Conservation (phyloP, 768 basidiomycete genomes). For the Kwoniella botswanensis region DNA sequence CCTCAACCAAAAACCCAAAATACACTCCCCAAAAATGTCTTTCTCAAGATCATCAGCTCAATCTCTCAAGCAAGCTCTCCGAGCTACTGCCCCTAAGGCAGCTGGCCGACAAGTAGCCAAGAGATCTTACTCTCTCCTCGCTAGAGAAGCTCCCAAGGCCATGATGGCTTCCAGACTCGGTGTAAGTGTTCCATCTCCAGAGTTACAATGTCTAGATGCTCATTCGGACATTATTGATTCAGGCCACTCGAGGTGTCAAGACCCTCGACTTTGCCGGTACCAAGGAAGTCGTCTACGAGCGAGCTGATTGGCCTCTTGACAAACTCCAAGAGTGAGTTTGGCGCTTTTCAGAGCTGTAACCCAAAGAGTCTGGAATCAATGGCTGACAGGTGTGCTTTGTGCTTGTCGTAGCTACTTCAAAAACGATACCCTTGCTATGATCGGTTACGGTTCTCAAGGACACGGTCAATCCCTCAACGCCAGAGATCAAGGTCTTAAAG, state of each 20-base stretch:
- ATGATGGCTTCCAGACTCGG: constrained; percentile 45
- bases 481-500: constrained; percentile 97
- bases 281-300: constrained; percentile 91
- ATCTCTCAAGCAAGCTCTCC: constrained; percentile 53
- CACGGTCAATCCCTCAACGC: constrained; percentile 99
- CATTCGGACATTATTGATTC: not conserved
- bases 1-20: constrained; percentile 8
- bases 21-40: constrained; percentile 47
- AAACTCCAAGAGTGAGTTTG: constrained; percentile 80
- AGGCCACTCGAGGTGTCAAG: constrained; percentile 77
- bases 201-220: not conserved
- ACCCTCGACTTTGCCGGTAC: constrained; percentile 96
- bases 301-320: constrained; percentile 94
- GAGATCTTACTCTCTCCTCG: constrained; percentile 57
- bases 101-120: constrained; percentile 45
- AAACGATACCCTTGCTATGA: constrained; percentile 97
- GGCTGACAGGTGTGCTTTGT: not conserved
- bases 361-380: not conserved
- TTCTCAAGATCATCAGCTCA: constrained; percentile 54
- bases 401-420: constrained; percentile 76
- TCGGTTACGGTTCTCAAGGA: constrained; percentile 93
- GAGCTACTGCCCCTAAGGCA: constrained; percentile 42
- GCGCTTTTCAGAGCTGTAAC: not conserved
- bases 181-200: constrained; percentile 37
- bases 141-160: constrained; percentile 50